Evolutionary conservation across 257 asterid genomes (phyloP), one percentile per base, ranked within the genome.

Genomic region (Pogostemon cablin): DNA sequence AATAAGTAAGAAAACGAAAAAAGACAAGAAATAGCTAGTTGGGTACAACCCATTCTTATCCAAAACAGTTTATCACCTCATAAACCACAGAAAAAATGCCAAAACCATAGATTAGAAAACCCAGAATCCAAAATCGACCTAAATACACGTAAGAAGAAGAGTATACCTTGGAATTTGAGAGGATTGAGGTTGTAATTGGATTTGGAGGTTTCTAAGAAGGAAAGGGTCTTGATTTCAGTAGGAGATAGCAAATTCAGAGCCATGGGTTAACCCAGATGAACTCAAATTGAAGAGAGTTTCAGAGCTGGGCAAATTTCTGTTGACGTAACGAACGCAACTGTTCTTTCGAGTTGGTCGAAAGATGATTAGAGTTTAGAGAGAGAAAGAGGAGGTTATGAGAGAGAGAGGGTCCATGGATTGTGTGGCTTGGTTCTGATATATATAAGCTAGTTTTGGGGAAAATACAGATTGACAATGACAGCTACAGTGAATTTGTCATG

Each of bases 201-300:
- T 73, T 87, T 93, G 53, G 92, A 83, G 58, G 89, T 80, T 35
- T 91, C 96, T 86, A 85, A 84, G 90, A 93, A 93, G 41, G 97
- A 89, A 32, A 85, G 76, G n/a, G 91, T 11, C 87, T 85, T 91
- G 69, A 89, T 76, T 74, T 93, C 96, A 73, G 91, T 56, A 4
- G 91, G 95, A 15, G 96, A 75, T 0, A 82, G 64, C 83, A 89
- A 73, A 83, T 87, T 91, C 53, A 93, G 77, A 73, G 81, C 77
- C 81, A 80, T 76, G 49, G 34, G 59, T 78, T 47, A 37, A 42
- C 69, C 54, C 39, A 40, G 32, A 55, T 4, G 32, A 15, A 65
- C 50, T 25, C 38, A 20, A 60, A 52, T 52, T 65, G 52, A 49
- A 61, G 68, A 25, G 32, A 25, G 32, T 25, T 25, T 25, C 32